Conservation (phyloP, 2,329 filamentous ascomycete genomes). For the Claviceps sorghi region DNA sequence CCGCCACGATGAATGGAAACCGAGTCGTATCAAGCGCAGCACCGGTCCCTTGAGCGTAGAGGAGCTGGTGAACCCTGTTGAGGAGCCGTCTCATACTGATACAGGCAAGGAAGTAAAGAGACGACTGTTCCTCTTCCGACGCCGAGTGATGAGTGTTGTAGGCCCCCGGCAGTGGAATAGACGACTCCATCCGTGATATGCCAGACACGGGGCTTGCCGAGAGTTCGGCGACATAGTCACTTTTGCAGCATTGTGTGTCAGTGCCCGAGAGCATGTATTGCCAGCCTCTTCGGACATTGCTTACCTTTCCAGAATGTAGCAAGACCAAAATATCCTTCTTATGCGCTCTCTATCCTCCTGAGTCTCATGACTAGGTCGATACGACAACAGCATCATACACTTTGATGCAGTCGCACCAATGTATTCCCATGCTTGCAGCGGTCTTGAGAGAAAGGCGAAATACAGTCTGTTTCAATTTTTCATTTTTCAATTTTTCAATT, state of each 20-base stretch:
- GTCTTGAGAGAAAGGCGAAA: constrained; percentile 33
- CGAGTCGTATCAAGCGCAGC: constrained; percentile 28
- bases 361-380: constrained; percentile 20
- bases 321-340: constrained; percentile 38
- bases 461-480: constrained; percentile 22
- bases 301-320: constrained; percentile 38
- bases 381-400: constrained; percentile 33
- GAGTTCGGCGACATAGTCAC: constrained; percentile 37
- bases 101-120: constrained; percentile 38
- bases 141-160: constrained; percentile 29
- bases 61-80: constrained; percentile 32
- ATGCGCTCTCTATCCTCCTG: constrained; percentile 31
- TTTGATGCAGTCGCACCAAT: constrained; percentile 34
- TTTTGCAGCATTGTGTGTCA: constrained; percentile 16
- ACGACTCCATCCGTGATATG: constrained; percentile 36
- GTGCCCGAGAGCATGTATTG: background rate
- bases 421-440: constrained; percentile 38
- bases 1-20: constrained; percentile 32
- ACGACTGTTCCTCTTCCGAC: constrained; percentile 29
- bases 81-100: constrained; percentile 35
- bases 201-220: constrained; percentile 35
- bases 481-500: background rate
- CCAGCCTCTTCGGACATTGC: background rate
- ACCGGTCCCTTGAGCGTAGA: constrained; percentile 31
- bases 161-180: constrained; percentile 30